Evolutionary conservation across 176 grass and related monocot genomes (phyloP), one percentile per base, ranked within the genome.

Genomic region (Cymbopogon citratus): DNA sequence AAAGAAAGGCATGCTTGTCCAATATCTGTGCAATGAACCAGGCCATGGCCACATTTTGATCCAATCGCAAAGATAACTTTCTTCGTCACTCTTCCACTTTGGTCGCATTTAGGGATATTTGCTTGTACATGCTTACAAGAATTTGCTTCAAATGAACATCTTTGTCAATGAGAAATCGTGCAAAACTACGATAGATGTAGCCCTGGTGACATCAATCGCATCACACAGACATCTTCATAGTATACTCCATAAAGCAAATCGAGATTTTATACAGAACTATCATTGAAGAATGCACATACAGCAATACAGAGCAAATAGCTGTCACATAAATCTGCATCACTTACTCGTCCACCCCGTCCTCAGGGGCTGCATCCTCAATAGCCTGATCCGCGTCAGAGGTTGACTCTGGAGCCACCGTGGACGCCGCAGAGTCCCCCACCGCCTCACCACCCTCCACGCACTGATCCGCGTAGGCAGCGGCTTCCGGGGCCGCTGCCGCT

Each of bases 261-360:
- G 41, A 87, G 57, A 51, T 62, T 31, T 62, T 26, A 73, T 29
- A 40, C 28, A 36, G 28, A 84, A 33, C 7, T 41, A 75, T 66
- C 36, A 75, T 29, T 6, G 54, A 76, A 76, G 79, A 59, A 23
- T 25, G 31, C 2, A 10, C 28, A 39, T 69, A 60, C 21, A 82
- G n/a, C 11, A 10, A 60, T 25, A 60, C 9, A 59, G 35, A 79
- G 12, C 24, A 28, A 28, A 61, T 8, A 36, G 7, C 19, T 66
- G 23, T 12, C 0, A 21, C 34, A 35, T 26, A 76, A 71, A 73
- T 44, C 71, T 9, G 39, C 69, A 67, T 84, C 25, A 3, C 78
- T 83, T 88, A 95, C 93, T 26, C 87, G 6, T 88, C 63, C 81
- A 85, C 86, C 64, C 79, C 74, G 35, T 86, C 83, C 68, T 87